A percentile compares a stretch with the other conserved stretches of the same genome.
Evolutionary conservation across 2,329 filamentous ascomycete species (phyloP).

Genomic region (Trichoderma cornu-damae): DNA sequence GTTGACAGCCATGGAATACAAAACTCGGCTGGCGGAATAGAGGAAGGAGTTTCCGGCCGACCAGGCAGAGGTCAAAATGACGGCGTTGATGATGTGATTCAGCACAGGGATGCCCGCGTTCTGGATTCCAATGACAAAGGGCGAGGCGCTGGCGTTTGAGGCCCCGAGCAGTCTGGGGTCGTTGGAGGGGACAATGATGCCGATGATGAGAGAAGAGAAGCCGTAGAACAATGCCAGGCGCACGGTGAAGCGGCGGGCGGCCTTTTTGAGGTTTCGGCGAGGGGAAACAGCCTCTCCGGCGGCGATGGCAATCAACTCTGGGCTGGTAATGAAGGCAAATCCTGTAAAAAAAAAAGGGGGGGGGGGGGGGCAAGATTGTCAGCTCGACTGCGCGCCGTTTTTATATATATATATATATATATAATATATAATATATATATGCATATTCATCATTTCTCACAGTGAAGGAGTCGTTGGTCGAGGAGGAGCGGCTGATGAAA

Average conservation of each 20-base stretch:
- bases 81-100: constrained; percentile 63
- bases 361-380: no score
- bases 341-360: constrained; percentile 36
- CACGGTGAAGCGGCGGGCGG: constrained; percentile 56
- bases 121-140: constrained; percentile 64
- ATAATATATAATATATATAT: no score
- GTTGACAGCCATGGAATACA: constrained; percentile 63
- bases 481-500: no score
- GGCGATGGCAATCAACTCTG: constrained; percentile 59
- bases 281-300: constrained; percentile 62
- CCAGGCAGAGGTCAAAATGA: constrained; percentile 61
- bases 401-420: no score
- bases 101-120: constrained; percentile 58
- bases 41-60: constrained; percentile 57
- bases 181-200: constrained; percentile 60
- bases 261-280: constrained; percentile 61
- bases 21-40: constrained; percentile 63
- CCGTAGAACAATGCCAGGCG: constrained; percentile 61
- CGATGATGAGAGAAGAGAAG: constrained; percentile 56
- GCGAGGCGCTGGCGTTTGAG: constrained; percentile 55
- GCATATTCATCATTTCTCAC: no score
- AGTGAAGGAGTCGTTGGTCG: background rate
- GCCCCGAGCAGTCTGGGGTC: constrained; percentile 55
- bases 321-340: constrained; percentile 58
- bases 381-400: no score